Evolutionary conservation across 306 rosid genomes (phyloP).

Genomic region (Canavalia gladiata): DNA sequence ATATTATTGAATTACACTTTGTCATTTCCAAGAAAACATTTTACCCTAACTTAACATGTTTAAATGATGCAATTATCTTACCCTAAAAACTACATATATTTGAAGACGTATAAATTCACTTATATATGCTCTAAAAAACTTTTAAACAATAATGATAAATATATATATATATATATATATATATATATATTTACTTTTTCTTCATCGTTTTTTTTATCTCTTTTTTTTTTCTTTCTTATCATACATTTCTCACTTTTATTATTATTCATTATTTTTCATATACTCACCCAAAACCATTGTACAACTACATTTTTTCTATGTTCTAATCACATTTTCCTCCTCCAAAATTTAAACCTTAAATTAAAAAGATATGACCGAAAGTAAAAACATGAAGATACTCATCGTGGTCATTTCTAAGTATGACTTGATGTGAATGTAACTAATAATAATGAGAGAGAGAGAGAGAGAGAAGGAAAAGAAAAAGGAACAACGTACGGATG

Average conservation of each 20-base stretch:
- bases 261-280: too few species aligned
- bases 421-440: slow-evolving; percentile 11
- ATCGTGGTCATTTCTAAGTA: slow-evolving; percentile 1
- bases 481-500: slow-evolving; percentile 79
- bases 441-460: slow-evolving; percentile 24
- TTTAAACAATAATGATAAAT: neutral
- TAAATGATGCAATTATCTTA: neutral
- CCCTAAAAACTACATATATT: neutral
- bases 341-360: neutral
- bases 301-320: too few species aligned
- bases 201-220: too few species aligned
- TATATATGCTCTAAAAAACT: neutral
- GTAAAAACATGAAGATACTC: neutral
- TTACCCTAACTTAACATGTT: too few species aligned
- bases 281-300: too few species aligned
- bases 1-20: too few species aligned
- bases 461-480: slow-evolving; percentile 34
- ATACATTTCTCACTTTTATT: too few species aligned
- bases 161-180: too few species aligned
- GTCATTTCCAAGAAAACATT: too few species aligned
- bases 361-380: neutral
- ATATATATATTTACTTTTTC: too few species aligned
- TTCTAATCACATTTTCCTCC: neutral
- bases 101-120: neutral
- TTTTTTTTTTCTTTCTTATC: too few species aligned